Evolutionary conservation across 495 filamentous ascomycete species (phyloP), one percentile per base, ranked within the genome.

Genomic region (Aspergillus asperescens): DNA sequence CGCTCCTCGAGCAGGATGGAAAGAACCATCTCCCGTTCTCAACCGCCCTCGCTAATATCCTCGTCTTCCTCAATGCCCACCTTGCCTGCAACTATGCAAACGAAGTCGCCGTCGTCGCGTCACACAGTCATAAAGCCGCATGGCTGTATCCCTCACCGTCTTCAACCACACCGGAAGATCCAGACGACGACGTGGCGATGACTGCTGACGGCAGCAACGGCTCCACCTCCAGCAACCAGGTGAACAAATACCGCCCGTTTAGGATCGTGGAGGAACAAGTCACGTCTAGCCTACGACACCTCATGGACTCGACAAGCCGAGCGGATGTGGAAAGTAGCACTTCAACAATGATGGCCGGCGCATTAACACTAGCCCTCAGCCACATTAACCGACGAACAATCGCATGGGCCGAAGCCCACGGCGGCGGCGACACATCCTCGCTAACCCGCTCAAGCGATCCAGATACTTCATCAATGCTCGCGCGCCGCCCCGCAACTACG

Each of bases 21-120:
- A 54, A 81, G 55, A 70, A 83, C 51, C 81, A 79, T 4, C 86
- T 98, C n/a, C 81, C 93, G 25, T 79, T 97, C 54, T 83, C 86
- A 47, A 85, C 86, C 59, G 89, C 87, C 48, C 75, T 98, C 50
- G 85, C 94, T 45, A 93, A 89, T 73, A 79, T 97, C 55, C 85
- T 96, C 62, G 84, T 97, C 75, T 96, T 96, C 73, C 84, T 96
- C 67, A 96, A 98, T 65, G 88, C 90, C 51, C 93, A 98, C 64
- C 80, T 98, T 5, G 87, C 93, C 55, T 89, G 88, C 71, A 91
- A 89, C 71, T 87, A 94, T 68, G 83, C 88, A 46, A 97, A 95
- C 69, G 85, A 89, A 66, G 86, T 97, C 35, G 90, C 90, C 41
- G 79, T 98, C n/a, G 80, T 97, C 28, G 93, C 94, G 22, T 86